Evolutionary conservation across 78 protist species (phyloP).

Genomic region (Neovahlkampfia damariscottae): DNA sequence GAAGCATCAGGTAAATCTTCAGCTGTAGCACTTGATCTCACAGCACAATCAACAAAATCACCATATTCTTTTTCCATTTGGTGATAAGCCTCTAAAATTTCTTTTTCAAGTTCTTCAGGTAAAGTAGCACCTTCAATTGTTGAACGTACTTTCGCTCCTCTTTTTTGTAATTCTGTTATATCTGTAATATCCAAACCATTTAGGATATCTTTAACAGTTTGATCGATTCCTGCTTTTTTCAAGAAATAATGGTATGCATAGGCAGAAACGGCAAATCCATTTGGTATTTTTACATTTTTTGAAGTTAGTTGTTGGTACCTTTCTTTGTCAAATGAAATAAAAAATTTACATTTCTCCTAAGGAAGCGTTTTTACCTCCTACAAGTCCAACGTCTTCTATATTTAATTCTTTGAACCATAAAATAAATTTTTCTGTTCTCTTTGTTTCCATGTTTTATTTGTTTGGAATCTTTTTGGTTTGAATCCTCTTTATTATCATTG

Average conservation of each 20-base stretch:
- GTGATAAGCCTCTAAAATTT: not conserved
- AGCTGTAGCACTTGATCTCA: conserved; percentile 18
- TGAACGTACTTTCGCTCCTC: not conserved
- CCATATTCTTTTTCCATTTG: not conserved
- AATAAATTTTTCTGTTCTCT: no score
- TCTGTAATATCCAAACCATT: not conserved
- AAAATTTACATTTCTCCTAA: no score
- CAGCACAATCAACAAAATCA: conserved; percentile 2
- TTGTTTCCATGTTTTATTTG: no score
- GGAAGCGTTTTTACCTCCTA: no score
- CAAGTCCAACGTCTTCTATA: no score
- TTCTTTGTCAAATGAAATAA: no score
- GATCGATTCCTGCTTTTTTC: not conserved
- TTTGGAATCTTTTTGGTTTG: no score
- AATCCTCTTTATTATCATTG: no score
- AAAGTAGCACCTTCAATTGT: not conserved
- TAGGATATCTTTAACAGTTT: not conserved
- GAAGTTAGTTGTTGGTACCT: no score
- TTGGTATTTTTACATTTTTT: conserved; percentile 5
- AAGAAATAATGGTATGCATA: not conserved
- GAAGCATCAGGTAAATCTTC: conserved; percentile 21
- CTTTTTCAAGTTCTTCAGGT: not conserved
- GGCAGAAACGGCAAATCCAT: conserved; percentile 13
- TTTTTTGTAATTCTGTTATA: not conserved
- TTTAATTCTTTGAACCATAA: no score